Base-by-base conservation (phyloP, 73 alveolate genomes). In the Halteria grandinella region DNA sequence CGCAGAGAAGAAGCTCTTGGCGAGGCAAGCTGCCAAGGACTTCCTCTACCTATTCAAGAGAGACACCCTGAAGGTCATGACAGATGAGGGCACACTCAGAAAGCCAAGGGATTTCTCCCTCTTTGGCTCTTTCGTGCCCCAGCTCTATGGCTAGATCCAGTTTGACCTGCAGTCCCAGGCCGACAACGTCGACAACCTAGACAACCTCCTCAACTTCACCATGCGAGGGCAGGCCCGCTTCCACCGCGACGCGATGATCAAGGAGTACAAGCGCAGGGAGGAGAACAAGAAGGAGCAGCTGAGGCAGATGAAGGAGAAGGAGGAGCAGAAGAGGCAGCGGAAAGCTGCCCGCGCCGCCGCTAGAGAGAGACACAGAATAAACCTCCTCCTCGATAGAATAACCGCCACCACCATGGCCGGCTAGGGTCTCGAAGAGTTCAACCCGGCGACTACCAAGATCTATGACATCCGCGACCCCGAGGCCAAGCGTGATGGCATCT, bases 381-480 rank as follows among this genome's bases (percentile, higher is more conserved):
- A 47, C n/a, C 31, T 59, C 15, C 80, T 83, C 17, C 41, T 55
- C 10, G 85, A 83, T 18, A 57, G 51, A 31, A 63, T 83, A 34
- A 8, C 24, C 27, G 12, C 36, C 0, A 25, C 32, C 27, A 41
- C 74, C 31, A 36, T 73, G 11, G 62, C 41, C 12, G 32, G 53
- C 18, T 66, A 84, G 25, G 32, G 34, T 17, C 52, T 76, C 5
- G 92, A 83, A 31, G 83, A 49, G 8, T 83, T 50, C 37, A 49
- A 73, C 40, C 92, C 92, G n/a, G n/a, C n/a, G 0, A 31, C 62
- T 36, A 60, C 62, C 24, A 51, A 53, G 40, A 50, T 83, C 37
- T 83, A 52, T 49, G 92, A 83, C 74, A 81, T 83, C 34, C 44
- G 92, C 36, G 92, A 83, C 50, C 85, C 83, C 6, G 43, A 59